Evolutionary conservation across 805 yeast genomes (phyloP).

Genomic region (Ogataea nakhonphanomensis): DNA sequence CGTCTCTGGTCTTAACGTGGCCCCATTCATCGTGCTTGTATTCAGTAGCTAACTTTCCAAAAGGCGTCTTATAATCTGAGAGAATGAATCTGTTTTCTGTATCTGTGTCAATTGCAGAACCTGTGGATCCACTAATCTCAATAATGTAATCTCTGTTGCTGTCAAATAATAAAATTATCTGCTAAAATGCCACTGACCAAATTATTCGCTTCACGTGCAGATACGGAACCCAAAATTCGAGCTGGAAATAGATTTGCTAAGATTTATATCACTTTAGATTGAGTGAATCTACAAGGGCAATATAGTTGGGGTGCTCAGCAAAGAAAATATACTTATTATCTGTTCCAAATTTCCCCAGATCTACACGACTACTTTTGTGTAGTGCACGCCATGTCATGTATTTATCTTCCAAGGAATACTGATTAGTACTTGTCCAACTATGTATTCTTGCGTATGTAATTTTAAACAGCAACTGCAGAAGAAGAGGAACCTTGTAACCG

Average conservation of each 20-base stretch:
- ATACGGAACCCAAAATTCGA: neutral
- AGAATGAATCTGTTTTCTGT: conserved; percentile 1
- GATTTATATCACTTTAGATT: neutral
- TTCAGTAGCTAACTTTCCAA: neutral
- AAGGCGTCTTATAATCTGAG: conserved; percentile 4
- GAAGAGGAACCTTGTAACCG: conserved; percentile 33
- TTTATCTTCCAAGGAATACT: neutral
- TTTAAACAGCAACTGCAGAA: too few relatives aligned
- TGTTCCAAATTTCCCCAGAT: conserved; percentile 9
- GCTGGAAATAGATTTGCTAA: neutral
- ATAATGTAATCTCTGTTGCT: neutral
- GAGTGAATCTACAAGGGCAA: too few relatives aligned
- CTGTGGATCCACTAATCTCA: neutral
- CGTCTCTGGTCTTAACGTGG: conserved; percentile 5
- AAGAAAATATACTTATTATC: neutral
- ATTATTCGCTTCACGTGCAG: neutral
- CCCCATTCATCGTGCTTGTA: conserved; percentile 3
- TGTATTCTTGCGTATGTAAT: too few relatives aligned
- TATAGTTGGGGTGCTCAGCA: neutral
- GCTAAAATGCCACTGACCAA: neutral
- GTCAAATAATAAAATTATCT: neutral
- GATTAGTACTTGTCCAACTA: neutral
- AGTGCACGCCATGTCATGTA: neutral
- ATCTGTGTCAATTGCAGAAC: neutral
- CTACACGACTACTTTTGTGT: conserved; percentile 3